Base-by-base conservation (phyloP, 176 grass and related monocot genomes). In the Tuctoria greenei region DNA sequence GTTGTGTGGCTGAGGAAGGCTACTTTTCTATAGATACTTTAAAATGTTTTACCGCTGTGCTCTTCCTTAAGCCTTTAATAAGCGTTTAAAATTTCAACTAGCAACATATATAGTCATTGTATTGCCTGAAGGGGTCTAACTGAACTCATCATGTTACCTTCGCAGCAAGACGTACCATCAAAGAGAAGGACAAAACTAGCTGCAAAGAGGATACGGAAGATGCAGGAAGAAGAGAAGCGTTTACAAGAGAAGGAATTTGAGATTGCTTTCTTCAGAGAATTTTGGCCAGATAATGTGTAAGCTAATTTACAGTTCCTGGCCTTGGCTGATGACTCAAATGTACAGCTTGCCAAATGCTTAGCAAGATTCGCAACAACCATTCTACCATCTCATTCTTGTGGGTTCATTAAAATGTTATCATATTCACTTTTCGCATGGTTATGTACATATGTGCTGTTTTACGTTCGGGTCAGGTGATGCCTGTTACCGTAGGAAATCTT, bases 241-340 rank as follows among this genome's bases (percentile, higher is more conserved):
- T 75, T 93, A 36, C 76, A 90, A 81, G 95, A 98, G 79, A 94
- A n/a, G 76, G 95, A 98, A 84, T 94, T 94, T 11, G 95, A 94
- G 46, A 86, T 86, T 52, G 89, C 91, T 41, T 98, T 92, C 76
- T 94, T 90, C 47, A 92, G 91, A 61, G 91, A 94, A 83, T 98
- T 98, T 75, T 98, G 95, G 95, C 95, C 95, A 8, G 91, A 98
- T 21, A 98, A 98, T 79, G 95, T 98, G 6, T 98, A 63, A 81
- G 2, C 50, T 14, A 20, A 75, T 67, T 12, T 41, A 54, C 11
- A 69, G n/a, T 38, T 43, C 16, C 46, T 69, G 61, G 27, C 54
- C n/a, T 42, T 24, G 4, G 5, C 73, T 71, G 72, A 65, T 49
- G n/a, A 23, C 10, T 17, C n/a, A 4, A 36, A 20, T 83, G 80